Evolutionary conservation across 2,329 filamentous ascomycete genomes (phyloP), one percentile per base, ranked within the genome.

Genomic region (Penicillium occitanis): DNA sequence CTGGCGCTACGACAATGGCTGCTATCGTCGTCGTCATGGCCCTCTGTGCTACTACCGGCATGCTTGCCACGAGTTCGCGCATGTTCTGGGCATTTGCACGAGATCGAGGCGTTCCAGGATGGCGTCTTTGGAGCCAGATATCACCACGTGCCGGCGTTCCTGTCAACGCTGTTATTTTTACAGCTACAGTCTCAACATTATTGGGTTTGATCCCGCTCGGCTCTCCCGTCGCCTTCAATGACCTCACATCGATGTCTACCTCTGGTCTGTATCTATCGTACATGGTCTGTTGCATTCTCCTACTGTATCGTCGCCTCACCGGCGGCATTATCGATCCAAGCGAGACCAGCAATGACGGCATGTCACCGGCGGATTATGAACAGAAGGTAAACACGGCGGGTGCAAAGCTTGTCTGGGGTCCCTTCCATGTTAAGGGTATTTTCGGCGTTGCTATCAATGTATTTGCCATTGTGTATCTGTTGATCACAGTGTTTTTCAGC

Each of bases 121-220:
- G 73, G 70, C 53, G 63, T 25, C 71, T 68, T 66, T 71, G 72
- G 62, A 71, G 70, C 37, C 68, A 70, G 40, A 74, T 77, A 64
- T 65, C 68, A 50, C 59, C 44, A 37, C 64, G 60, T 10, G 67
- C 66, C 33, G 67, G 71, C n/a, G 40, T 77, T 28, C 74, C 75
- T 1, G 65, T 71, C 2, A 73, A 71, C 25, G 69, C 74, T 4
- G 69, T 77, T 22, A 42, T 72, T 2, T 46, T 73, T 4, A 74
- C 75, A 10, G 69, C 74, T 8, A 51, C 68, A 11, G 68, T 78
- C 66, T 71, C 70, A 35, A 67, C 69, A 1, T 73, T 84, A 3
- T 72, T 84, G 8, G 78, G 78, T 1, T 72, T 84, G 33, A 84
- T 86, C 74, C 84, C 83, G 72, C 80, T 86, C 57, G 83, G 82